Evolutionary conservation across 441 rosid species (phyloP).

Genomic region (Pelargonium cotyledonis): DNA sequence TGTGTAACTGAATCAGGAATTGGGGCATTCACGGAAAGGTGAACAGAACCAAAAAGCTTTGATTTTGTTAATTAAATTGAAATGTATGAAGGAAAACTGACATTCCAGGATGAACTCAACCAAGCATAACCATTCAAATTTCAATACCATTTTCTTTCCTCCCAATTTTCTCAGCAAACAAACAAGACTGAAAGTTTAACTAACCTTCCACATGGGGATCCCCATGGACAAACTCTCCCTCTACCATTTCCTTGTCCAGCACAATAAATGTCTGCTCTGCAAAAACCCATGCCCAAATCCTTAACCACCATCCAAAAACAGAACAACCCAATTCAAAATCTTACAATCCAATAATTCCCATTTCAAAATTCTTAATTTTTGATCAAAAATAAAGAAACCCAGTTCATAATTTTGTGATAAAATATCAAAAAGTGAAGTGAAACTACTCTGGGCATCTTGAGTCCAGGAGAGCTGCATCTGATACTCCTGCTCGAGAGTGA

Average conservation of each 20-base stretch:
- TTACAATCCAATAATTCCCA: background rate
- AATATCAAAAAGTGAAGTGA: slow-evolving; percentile 2
- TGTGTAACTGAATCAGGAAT: background rate
- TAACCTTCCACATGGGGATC: slow-evolving; percentile 69
- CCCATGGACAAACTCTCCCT: slow-evolving; percentile 52
- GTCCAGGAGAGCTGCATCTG: slow-evolving; percentile 84
- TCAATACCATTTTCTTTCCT: background rate
- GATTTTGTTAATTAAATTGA: background rate
- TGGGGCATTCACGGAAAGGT: background rate
- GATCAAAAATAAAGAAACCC: background rate
- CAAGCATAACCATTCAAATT: background rate
- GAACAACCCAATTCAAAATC: background rate
- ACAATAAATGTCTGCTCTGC: slow-evolving; percentile 88
- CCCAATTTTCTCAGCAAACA: slow-evolving; percentile 1
- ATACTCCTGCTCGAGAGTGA: slow-evolving; percentile 69
- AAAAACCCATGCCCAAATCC: slow-evolving; percentile 14
- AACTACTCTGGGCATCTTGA: slow-evolving; percentile 73
- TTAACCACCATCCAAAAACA: background rate
- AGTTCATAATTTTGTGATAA: background rate
- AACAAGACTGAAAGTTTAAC: slow-evolving; percentile 7
- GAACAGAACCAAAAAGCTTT: background rate
- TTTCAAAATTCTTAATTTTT: background rate
- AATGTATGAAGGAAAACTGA: background rate
- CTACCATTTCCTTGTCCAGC: slow-evolving; percentile 57
- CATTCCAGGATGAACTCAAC: background rate